These are phyloP conservation scores for Neoboletus brunneissimus DNA, from an alignment of 768 basidiomycete species.

Conservation along the genomic window DNA sequence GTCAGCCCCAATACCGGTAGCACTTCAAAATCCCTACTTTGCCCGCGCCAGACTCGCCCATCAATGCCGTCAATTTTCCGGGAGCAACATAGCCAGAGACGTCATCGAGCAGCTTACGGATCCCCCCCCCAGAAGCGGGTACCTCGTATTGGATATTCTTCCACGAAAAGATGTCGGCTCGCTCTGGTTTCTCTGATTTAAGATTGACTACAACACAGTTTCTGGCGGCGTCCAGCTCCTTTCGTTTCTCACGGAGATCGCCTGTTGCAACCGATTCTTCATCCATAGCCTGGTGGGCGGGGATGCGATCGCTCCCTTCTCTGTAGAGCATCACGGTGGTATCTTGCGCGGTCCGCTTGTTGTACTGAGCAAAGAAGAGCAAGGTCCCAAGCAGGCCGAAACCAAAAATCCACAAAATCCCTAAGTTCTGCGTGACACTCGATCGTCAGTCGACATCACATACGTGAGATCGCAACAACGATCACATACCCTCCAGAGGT, in stretches of 20 bases:
- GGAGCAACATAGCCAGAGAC: conserved; percentile 51
- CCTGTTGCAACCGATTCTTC: conserved; percentile 12
- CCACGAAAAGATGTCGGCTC: conserved; percentile 76
- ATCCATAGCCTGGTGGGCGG: conserved; percentile 5
- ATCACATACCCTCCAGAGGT: conserved; percentile 40
- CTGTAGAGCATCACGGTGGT: conserved; percentile 31
- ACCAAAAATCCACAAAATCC: conserved; percentile 46
- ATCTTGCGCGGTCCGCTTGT: conserved; percentile 27
- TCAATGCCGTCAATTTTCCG: conserved; percentile 49
- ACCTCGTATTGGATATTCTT: conserved; percentile 66
- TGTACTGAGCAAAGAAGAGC: conserved; percentile 37
- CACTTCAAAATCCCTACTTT: conserved; percentile 17
- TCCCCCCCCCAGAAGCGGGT: conserved; percentile 32
- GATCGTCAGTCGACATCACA: neutral
- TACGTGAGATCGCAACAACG: neutral
- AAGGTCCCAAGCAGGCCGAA: conserved; percentile 36
- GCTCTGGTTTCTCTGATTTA: conserved; percentile 15
- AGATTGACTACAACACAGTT: neutral
- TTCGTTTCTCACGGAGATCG: neutral
- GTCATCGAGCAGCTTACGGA: conserved; percentile 44
- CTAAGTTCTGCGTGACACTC: conserved; percentile 32
- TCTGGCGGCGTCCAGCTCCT: no score
- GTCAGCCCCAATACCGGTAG: neutral
- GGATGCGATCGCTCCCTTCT: neutral
- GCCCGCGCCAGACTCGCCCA: conserved; percentile 42